phyloP scores from a whole-genome alignment of 345 rosid species.

The Gossypium bickii region DNA sequence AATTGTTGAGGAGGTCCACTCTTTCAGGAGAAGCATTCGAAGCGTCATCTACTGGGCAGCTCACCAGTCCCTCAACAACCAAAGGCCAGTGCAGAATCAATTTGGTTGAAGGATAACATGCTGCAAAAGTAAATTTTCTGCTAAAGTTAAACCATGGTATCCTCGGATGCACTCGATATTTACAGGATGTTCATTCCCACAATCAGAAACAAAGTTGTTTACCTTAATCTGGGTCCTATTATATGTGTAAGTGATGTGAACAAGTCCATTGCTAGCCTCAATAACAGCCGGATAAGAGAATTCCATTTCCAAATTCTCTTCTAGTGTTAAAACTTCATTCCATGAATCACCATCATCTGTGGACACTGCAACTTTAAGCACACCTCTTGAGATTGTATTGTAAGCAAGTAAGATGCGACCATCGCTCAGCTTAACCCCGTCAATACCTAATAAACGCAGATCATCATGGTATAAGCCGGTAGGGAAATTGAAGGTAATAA shows the following conservation, averaged over 20 bases:
- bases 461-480: conserved; percentile 4
- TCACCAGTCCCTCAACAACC: no score
- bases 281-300: conserved; percentile 90
- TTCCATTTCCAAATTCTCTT: conserved; percentile 61
- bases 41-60: no score
- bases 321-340: conserved; percentile 62
- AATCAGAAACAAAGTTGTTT: conserved; percentile 1
- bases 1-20: background rate
- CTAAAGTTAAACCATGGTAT: background rate
- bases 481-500: background rate
- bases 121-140: conserved; percentile 30
- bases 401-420: conserved; percentile 72
- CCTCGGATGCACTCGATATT: conserved; percentile 2
- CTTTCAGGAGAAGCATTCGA: no score
- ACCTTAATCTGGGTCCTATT: conserved; percentile 90
- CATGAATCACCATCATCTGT: conserved; percentile 75
- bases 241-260: conserved; percentile 84
- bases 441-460: conserved; percentile 47
- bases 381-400: conserved; percentile 76
- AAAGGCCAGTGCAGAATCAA: conserved; percentile 10
- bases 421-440: conserved; percentile 74
- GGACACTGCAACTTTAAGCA: conserved; percentile 75
- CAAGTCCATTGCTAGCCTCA: conserved; percentile 60
- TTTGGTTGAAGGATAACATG: conserved; percentile 49
- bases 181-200: conserved; percentile 5